A percentile compares a stretch with the other conserved stretches of the same genome.
phyloP scores from a whole-genome alignment of 2,329 filamentous ascomycete genomes.

The Biscogniauxia mediterranea region DNA sequence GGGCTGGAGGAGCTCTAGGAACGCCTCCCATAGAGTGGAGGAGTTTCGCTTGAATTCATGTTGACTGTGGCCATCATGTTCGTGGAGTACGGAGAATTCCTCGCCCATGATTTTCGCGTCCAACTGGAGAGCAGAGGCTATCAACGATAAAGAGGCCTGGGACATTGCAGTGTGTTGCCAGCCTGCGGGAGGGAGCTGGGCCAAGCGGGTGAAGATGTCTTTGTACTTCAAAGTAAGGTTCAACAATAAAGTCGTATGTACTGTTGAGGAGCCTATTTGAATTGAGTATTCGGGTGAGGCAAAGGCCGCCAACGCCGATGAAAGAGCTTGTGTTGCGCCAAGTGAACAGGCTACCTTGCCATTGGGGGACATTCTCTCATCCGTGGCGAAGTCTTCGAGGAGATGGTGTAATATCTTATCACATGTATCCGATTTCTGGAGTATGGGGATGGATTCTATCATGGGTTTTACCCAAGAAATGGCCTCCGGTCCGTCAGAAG shows the following conservation, averaged over 20 bases:
- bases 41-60: slow-evolving; percentile 69
- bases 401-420: slow-evolving; percentile 75
- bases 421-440: slow-evolving; percentile 76
- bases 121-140: slow-evolving; percentile 64
- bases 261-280: slow-evolving; percentile 52
- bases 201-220: slow-evolving; percentile 55
- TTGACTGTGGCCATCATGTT: slow-evolving; percentile 56
- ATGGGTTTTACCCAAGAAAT: slow-evolving; percentile 79
- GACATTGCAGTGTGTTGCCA: slow-evolving; percentile 51
- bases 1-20: slow-evolving; percentile 65
- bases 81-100: slow-evolving; percentile 66
- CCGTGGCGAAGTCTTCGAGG: slow-evolving; percentile 61
- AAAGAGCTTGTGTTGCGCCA: slow-evolving; percentile 61
- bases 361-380: slow-evolving; percentile 51
- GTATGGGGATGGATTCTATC: slow-evolving; percentile 71
- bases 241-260: slow-evolving; percentile 64
- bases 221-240: slow-evolving; percentile 64
- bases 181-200: slow-evolving; percentile 46
- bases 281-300: slow-evolving; percentile 44
- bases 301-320: slow-evolving; percentile 56
- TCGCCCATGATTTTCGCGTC: slow-evolving; percentile 69
- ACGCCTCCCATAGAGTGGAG: slow-evolving; percentile 73
- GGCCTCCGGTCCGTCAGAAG: slow-evolving; percentile 56
- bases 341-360: slow-evolving; percentile 62
- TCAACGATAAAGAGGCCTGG: slow-evolving; percentile 59